A percentile compares a stretch with the other conserved stretches of the same genome.
phyloP scores from a whole-genome alignment of 257 asterid species.

The Oldenlandia corymbosa region DNA sequence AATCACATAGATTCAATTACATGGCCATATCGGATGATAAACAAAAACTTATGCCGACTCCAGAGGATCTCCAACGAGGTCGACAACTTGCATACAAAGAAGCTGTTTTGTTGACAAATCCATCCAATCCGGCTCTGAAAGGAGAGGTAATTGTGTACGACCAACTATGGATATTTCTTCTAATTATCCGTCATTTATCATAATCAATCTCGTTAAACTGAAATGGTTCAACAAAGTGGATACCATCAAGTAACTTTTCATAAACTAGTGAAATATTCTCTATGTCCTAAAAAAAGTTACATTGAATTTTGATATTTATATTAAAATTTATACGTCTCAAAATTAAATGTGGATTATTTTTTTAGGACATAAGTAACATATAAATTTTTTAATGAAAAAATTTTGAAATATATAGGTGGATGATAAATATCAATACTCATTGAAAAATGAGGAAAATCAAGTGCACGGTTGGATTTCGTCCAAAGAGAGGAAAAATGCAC shows the following conservation, averaged over 20 bases:
- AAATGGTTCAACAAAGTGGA: too few relatives aligned
- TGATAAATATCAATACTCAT: conserved; percentile 31
- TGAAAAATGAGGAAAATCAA: conserved; percentile 21
- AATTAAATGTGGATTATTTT: too few relatives aligned
- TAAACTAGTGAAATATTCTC: too few relatives aligned
- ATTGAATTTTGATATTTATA: too few relatives aligned
- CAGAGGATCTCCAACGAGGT: neutral
- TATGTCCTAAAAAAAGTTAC: too few relatives aligned
- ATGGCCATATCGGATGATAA: conserved; percentile 8
- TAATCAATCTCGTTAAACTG: too few relatives aligned
- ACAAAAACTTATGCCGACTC: neutral
- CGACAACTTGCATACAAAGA: neutral
- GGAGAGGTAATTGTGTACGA: neutral
- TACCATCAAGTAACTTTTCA: too few relatives aligned
- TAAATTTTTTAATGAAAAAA: too few relatives aligned
- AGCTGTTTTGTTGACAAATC: neutral
- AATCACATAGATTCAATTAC: neutral
- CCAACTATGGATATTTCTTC: too few relatives aligned
- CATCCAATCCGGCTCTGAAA: neutral
- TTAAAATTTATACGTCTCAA: too few relatives aligned
- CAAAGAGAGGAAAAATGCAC: neutral
- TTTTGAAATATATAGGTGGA: conserved; percentile 28
- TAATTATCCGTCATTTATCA: too few relatives aligned
- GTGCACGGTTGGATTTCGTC: conserved; percentile 32
- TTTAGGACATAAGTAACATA: too few relatives aligned